Conservation (phyloP, 371 early-diverging fungal genomes). For the Rhizopus stolonifer region DNA sequence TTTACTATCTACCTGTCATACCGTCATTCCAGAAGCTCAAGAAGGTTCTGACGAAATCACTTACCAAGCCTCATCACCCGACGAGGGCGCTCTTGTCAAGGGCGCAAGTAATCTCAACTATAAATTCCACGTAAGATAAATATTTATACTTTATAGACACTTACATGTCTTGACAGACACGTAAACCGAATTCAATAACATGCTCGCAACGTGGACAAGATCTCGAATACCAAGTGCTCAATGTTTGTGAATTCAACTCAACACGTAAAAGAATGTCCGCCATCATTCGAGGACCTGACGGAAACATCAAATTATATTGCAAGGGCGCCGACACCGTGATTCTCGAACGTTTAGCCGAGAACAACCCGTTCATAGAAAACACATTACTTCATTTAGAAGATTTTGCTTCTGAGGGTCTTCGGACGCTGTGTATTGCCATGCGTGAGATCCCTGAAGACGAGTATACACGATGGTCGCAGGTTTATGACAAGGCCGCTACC, state of each 20-base stretch:
- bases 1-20: constrained; percentile 62
- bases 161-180: constrained; percentile 53
- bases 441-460: constrained; percentile 88
- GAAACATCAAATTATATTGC: constrained; percentile 88
- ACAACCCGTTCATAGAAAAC: constrained; percentile 76
- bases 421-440: constrained; percentile 94
- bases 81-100: constrained; percentile 79
- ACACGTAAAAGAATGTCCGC: constrained; percentile 97
- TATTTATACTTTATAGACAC: neutral
- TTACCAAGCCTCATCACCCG: constrained; percentile 82
- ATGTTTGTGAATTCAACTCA: constrained; percentile 96
- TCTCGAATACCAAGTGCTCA: constrained; percentile 82
- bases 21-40: constrained; percentile 50
- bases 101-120: constrained; percentile 74
- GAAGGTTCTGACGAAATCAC: constrained; percentile 26
- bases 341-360: constrained; percentile 82
- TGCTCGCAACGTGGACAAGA: constrained; percentile 66
- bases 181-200: constrained; percentile 86
- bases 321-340: constrained; percentile 99
- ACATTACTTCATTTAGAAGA: constrained; percentile 81
- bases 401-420: constrained; percentile 88
- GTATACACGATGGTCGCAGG: constrained; percentile 80
- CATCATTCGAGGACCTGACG: constrained; percentile 86
- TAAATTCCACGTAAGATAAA: constrained; percentile 49
- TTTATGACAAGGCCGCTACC: constrained; percentile 87